Evolutionary conservation across 2,329 filamentous ascomycete genomes (phyloP).

Genomic region (Exophiala calicioides): DNA sequence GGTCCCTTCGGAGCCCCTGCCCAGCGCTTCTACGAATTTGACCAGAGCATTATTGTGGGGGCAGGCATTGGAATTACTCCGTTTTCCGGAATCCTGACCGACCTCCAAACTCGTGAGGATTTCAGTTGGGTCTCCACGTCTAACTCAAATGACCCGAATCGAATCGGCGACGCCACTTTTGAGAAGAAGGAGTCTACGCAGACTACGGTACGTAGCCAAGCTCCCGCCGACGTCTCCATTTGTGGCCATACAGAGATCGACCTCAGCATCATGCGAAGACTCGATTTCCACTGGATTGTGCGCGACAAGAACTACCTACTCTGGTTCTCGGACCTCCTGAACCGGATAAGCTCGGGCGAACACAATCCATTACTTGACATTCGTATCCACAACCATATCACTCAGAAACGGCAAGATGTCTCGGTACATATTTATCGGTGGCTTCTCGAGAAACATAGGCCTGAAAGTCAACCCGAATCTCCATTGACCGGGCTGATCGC

Average conservation of each 20-base stretch:
- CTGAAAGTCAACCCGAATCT: slow-evolving; percentile 52
- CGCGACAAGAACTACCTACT: slow-evolving; percentile 58
- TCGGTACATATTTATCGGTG: slow-evolving; percentile 58
- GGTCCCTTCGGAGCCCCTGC: slow-evolving; percentile 61
- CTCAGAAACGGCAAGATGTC: slow-evolving; percentile 56
- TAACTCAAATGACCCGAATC: too few relatives aligned
- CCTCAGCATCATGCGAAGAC: slow-evolving; percentile 45
- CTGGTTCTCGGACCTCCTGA: slow-evolving; percentile 55
- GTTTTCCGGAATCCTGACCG: slow-evolving; percentile 58
- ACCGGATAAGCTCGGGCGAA: slow-evolving; percentile 41
- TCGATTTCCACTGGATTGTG: slow-evolving; percentile 64
- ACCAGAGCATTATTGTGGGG: slow-evolving; percentile 58
- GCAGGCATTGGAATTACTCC: slow-evolving; percentile 61
- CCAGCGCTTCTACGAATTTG: slow-evolving; percentile 60
- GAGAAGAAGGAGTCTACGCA: too few relatives aligned
- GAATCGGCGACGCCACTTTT: slow-evolving; percentile 14
- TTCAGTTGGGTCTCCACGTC: too few relatives aligned
- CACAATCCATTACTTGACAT: slow-evolving; percentile 50
- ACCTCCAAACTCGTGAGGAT: slow-evolving; percentile 45
- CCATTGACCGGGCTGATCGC: slow-evolving; percentile 44
- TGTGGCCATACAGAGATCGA: slow-evolving; percentile 4
- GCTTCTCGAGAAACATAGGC: slow-evolving; percentile 59
- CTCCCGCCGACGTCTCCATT: background rate
- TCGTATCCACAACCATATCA: slow-evolving; percentile 59
- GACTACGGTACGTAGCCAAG: too few relatives aligned